Evolutionary conservation across 1,284 basidiomycete species (phyloP).

Genomic region (Schizopora paradoxa): DNA sequence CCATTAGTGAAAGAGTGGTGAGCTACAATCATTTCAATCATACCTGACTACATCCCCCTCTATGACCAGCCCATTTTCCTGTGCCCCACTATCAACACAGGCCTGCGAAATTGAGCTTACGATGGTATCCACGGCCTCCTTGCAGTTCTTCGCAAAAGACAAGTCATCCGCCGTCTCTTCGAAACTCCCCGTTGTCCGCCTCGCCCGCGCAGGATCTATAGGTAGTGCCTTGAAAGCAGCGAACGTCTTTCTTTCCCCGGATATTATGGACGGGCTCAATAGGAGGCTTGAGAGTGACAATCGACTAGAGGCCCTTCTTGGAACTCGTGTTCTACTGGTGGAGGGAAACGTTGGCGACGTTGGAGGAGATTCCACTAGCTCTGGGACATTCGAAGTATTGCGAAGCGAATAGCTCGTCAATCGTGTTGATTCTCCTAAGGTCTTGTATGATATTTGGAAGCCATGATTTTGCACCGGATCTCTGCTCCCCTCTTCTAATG

Average conservation of each 20-base stretch:
- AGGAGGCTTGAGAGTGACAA: conserved; percentile 22
- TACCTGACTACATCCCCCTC: conserved; percentile 79
- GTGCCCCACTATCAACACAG: conserved; percentile 57
- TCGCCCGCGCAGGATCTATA: conserved; percentile 55
- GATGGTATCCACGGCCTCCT: conserved; percentile 71
- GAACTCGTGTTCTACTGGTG: conserved; percentile 1
- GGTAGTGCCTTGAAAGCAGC: conserved; percentile 75
- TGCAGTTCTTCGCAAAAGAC: conserved; percentile 59
- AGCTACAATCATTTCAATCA: conserved; percentile 26
- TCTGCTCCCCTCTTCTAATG: conserved; percentile 83
- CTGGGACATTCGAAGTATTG: conserved; percentile 44
- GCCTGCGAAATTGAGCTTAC: conserved; percentile 65
- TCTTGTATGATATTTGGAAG: conserved; percentile 73
- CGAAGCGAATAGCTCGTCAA: conserved; percentile 80
- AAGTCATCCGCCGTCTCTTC: conserved; percentile 58
- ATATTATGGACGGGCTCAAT: conserved; percentile 30
- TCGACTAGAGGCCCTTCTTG: conserved; percentile 8
- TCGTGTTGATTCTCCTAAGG: conserved; percentile 59
- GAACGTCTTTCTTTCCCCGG: too few relatives aligned
- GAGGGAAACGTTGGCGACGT: conserved; percentile 12
- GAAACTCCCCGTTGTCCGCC: conserved; percentile 48
- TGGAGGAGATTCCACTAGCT: conserved; percentile 20
- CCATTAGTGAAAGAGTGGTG: conserved; percentile 11
- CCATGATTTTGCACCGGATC: conserved; percentile 85
- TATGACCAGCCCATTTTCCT: conserved; percentile 45